Evolutionary conservation across 2,329 filamentous ascomycete genomes (phyloP).

Genomic region (Hypoxylon sp.): DNA sequence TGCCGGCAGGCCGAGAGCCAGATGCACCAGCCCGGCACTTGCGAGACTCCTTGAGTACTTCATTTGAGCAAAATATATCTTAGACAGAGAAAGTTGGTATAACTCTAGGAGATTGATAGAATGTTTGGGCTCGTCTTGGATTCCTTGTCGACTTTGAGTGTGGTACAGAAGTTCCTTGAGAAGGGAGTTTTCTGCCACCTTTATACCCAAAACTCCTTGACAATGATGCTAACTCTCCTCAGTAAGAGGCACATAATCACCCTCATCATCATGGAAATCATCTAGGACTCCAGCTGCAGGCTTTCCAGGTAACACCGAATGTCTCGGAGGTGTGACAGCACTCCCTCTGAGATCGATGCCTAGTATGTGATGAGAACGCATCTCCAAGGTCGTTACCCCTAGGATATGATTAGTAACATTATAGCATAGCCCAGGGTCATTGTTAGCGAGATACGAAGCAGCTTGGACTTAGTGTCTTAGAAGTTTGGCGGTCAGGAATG

Average conservation of each 20-base stretch:
- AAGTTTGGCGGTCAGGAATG: slow-evolving; percentile 21
- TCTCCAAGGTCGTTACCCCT: slow-evolving; percentile 7
- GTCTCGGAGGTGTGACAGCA: slow-evolving; percentile 14
- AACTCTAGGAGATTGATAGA: background rate
- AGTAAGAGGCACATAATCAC: slow-evolving; percentile 14
- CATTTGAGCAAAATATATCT: slow-evolving; percentile 16
- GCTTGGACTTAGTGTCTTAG: background rate
- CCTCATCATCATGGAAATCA: slow-evolving; percentile 12
- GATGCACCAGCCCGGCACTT: slow-evolving; percentile 26
- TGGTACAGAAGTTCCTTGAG: slow-evolving; percentile 1
- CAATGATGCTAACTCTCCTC: slow-evolving; percentile 11
- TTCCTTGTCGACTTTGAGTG: slow-evolving; percentile 7
- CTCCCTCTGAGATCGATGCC: background rate
- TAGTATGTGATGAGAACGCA: background rate
- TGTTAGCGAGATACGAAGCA: slow-evolving; percentile 6
- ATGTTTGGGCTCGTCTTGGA: slow-evolving; percentile 13
- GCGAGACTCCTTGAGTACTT: slow-evolving; percentile 36
- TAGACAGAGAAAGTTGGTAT: background rate
- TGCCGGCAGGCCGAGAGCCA: slow-evolving; percentile 36
- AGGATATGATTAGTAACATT: background rate
- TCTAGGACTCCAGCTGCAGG: slow-evolving; percentile 9
- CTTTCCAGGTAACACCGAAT: slow-evolving; percentile 20
- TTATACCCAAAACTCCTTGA: slow-evolving; percentile 30
- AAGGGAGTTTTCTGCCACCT: slow-evolving; percentile 8
- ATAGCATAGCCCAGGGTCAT: slow-evolving; percentile 2